These are phyloP conservation scores for Aspergillus sp. DNA, from an alignment of 2,329 filamentous ascomycete species.

Conservation along the genomic window DNA sequence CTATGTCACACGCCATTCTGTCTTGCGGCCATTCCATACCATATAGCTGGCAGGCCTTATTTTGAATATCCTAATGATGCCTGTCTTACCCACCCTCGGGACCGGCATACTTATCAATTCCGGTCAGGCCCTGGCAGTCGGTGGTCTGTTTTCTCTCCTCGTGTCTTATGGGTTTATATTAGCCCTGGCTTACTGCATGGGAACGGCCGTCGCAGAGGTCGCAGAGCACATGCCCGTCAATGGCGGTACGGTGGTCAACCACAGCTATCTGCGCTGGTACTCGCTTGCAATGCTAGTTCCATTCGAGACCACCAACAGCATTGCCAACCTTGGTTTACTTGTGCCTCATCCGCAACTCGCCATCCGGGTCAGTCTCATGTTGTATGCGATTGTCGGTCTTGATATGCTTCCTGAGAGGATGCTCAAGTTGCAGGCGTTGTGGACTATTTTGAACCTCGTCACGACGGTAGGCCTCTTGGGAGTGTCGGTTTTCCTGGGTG, in stretches of 20 bases:
- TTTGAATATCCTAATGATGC: constrained; percentile 40
- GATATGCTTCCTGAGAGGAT: constrained; percentile 42
- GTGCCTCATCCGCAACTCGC: constrained; percentile 29
- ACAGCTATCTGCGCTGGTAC: constrained; percentile 41
- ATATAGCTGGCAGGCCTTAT: constrained; percentile 2
- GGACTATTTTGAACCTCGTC: constrained; percentile 43
- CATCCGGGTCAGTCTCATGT: constrained; percentile 44
- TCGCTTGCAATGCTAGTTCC: constrained; percentile 38
- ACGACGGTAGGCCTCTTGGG: constrained; percentile 43
- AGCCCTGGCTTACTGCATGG: constrained; percentile 39
- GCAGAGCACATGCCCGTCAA: constrained; percentile 30
- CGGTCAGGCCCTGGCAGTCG: constrained; percentile 45
- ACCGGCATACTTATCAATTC: constrained; percentile 50
- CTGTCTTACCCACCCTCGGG: constrained; percentile 50
- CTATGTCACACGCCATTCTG: too few relatives aligned
- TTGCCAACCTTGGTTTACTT: constrained; percentile 57
- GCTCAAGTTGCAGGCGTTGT: constrained; percentile 44
- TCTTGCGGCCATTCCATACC: too few relatives aligned
- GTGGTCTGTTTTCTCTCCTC: constrained; percentile 45
- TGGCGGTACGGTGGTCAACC: constrained; percentile 33
- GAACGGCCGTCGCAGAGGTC: constrained; percentile 38
- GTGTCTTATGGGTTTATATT: constrained; percentile 45
- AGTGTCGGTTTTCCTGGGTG: constrained; percentile 45
- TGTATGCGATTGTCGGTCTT: constrained; percentile 48
- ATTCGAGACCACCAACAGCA: constrained; percentile 58